Conservation (phyloP, 2,329 filamentous ascomycete species). For the Aspergillus melleus region DNA sequence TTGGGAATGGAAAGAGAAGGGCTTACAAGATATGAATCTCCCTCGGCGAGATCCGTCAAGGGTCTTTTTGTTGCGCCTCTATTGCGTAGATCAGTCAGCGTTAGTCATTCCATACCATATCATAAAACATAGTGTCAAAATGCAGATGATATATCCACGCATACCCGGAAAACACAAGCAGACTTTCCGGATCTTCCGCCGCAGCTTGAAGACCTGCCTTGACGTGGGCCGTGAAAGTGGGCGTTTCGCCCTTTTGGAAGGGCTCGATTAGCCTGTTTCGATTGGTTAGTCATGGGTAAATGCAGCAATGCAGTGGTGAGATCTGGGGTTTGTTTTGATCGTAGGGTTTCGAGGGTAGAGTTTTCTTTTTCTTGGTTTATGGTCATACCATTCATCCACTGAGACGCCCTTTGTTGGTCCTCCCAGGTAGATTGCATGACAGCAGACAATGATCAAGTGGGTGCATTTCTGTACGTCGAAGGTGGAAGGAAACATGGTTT, state of each 20-base stretch:
- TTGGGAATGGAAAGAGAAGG: neutral
- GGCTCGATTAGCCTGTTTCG: constrained; percentile 62
- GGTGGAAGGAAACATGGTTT: neutral
- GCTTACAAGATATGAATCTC: constrained; percentile 59
- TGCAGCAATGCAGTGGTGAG: too few relatives aligned
- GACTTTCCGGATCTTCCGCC: constrained; percentile 44
- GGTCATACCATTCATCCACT: constrained; percentile 60
- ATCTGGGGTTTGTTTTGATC: too few relatives aligned
- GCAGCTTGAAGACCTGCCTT: constrained; percentile 62
- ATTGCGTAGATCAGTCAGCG: neutral
- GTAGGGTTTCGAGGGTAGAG: too few relatives aligned
- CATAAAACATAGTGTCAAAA: neutral
- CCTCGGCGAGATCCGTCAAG: constrained; percentile 58
- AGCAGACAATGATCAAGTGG: constrained; percentile 76
- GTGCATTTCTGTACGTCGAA: constrained; percentile 17
- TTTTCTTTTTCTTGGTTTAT: neutral
- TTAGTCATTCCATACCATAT: neutral
- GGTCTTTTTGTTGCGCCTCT: constrained; percentile 65
- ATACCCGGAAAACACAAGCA: constrained; percentile 74
- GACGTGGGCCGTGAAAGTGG: constrained; percentile 77
- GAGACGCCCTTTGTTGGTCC: constrained; percentile 53
- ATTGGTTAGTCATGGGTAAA: neutral
- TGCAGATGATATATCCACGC: constrained; percentile 22
- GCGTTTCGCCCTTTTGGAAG: constrained; percentile 76
- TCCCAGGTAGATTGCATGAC: constrained; percentile 75